Evolutionary conservation across 169 alveolate species (phyloP), one percentile per base, ranked within the genome.

Genomic region (Cyclospora cayetanensis): DNA sequence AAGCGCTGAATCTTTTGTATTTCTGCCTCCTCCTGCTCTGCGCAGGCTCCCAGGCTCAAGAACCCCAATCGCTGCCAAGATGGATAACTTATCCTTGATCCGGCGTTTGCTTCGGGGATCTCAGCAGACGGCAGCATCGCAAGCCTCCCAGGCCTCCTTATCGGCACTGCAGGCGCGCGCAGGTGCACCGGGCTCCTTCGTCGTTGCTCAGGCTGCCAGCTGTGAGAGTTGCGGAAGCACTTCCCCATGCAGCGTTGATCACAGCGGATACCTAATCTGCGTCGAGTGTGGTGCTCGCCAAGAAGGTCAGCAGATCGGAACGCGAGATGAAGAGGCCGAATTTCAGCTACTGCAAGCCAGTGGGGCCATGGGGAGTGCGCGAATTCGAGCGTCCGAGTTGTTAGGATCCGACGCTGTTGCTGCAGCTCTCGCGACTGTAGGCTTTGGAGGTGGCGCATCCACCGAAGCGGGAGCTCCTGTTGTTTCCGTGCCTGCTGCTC

Each of bases 401-500:
- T 1, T 76, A 31, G 86, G 86, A 42, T 22, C 86, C 7, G 86
- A 76, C 31, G 86, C 86, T 7, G 86, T 76, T 39, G 86, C 86
- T 76, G 86, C 86, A 18, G 86, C 86, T 22, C 86, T 76, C n/a
- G 66, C 63, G 22, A 65, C 86, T n/a, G 86, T 76, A 42, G 86
- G 86, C 37, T 20, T 76, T 39, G 68, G 86, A 50, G 83, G 20
- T 7, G 83, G 37, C 39, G 65, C 86, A 4, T 39, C 66, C 22
- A 43, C 60, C 2, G 42, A 37, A 41, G 43, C 86, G 18, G 86
- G n/a, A 5, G 35, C 60, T 1, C 66, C 42, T 2, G 63, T 41
- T 0, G 68, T 65, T 2, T 12, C 86, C 2, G 65, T 42, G 25
- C 66, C 86, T 42, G 86, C 86, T 2, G 86, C 86, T 25, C 66